These are phyloP conservation scores for Neonectria sp. DNA, from an alignment of 2,329 filamentous ascomycete species.

Conservation along the genomic window DNA sequence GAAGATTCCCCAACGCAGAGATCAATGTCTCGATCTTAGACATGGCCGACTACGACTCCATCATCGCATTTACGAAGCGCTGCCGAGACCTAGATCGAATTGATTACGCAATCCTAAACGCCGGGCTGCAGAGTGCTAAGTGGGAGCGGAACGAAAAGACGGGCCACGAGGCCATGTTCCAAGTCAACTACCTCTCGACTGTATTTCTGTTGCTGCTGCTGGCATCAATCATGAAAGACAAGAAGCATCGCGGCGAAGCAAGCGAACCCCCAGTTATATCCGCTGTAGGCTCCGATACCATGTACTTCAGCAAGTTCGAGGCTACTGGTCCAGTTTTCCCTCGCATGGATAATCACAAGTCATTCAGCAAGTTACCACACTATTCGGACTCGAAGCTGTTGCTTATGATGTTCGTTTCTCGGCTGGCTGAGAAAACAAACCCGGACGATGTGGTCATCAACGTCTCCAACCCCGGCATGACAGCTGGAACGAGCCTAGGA, in stretches of 20 bases:
- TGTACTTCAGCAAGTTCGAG: constrained; percentile 13
- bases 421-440: constrained; percentile 2
- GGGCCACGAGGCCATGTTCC: constrained; percentile 1
- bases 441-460: constrained; percentile 13
- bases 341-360: not conserved
- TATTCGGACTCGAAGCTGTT: constrained; percentile 12
- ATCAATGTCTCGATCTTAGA: constrained; percentile 20
- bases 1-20: not conserved
- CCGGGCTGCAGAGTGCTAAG: not conserved
- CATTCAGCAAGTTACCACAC: not conserved
- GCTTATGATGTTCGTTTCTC: constrained; percentile 8
- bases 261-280: constrained; percentile 2
- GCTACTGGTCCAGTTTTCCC: not conserved
- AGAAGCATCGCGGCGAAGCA: not conserved
- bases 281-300: constrained; percentile 18
- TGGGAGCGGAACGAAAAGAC: constrained; percentile 1
- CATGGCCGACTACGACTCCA: constrained; percentile 26
- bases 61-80: not conserved
- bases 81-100: constrained; percentile 9
- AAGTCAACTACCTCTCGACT: constrained; percentile 6
- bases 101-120: constrained; percentile 18
- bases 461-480: constrained; percentile 13
- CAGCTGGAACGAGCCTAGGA: not conserved
- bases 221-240: not conserved
- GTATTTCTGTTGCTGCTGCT: not conserved